A percentile compares a stretch with the other conserved stretches of the same genome.
These are phyloP conservation scores for Piloderma croceum DNA, from an alignment of 768 basidiomycete species.

Conservation along the genomic window DNA sequence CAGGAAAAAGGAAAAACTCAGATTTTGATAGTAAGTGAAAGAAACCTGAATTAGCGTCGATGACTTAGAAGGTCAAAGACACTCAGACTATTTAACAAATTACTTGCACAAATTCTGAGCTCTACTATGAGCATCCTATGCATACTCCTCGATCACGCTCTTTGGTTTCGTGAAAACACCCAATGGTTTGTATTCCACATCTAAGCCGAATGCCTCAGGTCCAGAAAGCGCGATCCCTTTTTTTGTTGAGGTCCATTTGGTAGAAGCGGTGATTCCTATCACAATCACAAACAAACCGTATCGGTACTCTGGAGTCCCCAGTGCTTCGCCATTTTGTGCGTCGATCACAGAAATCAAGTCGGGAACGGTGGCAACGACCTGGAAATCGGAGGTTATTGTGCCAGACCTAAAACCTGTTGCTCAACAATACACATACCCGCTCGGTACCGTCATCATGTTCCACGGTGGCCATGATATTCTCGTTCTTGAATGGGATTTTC, in stretches of 20 bases:
- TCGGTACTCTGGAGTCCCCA: slow-evolving; percentile 59
- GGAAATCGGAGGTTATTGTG: slow-evolving; percentile 11
- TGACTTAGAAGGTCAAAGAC: too few relatives aligned
- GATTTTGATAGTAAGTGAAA: too few relatives aligned
- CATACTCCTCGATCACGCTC: slow-evolving; percentile 44
- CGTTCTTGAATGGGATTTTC: slow-evolving; percentile 58
- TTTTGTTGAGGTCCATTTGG: slow-evolving; percentile 49
- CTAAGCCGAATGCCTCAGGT: slow-evolving; percentile 48
- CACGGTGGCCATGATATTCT: slow-evolving; percentile 48
- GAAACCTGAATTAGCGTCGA: too few relatives aligned
- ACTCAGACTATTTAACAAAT: too few relatives aligned
- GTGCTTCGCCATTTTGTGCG: slow-evolving; percentile 51
- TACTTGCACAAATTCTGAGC: too few relatives aligned
- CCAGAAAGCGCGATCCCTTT: slow-evolving; percentile 48
- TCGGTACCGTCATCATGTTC: slow-evolving; percentile 25
- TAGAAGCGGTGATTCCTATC: slow-evolving; percentile 40
- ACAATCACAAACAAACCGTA: slow-evolving; percentile 59
- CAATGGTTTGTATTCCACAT: slow-evolving; percentile 32
- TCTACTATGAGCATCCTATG: too few relatives aligned
- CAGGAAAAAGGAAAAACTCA: too few relatives aligned
- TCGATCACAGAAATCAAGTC: slow-evolving; percentile 63
- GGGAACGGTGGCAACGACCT: slow-evolving; percentile 54
- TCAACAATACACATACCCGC: slow-evolving; percentile 7
- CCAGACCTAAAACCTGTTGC: slow-evolving; percentile 7
- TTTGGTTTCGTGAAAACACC: slow-evolving; percentile 37